Evolutionary conservation across 768 basidiomycete species (phyloP), one percentile per base, ranked within the genome.

Genomic region (Russula vinacea): DNA sequence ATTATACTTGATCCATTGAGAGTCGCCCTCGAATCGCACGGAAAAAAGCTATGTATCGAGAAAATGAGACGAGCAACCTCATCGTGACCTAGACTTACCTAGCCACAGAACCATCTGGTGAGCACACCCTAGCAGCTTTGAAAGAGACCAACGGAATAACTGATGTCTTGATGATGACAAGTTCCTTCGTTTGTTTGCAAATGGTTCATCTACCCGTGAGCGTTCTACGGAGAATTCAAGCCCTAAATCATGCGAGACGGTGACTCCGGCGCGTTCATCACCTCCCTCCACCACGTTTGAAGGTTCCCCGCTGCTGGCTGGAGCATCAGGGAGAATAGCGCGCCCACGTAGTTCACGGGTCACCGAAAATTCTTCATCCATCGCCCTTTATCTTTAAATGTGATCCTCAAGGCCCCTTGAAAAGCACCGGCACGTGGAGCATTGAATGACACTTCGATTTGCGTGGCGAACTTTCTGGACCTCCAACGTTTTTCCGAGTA

Each of bases 201-300:
- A 58, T 17, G 35, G 7, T 3, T 56, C 64, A 26, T 42, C 33
- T 22, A 17, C 3, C 39, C 14, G 39, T 22, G 52, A 4, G n/a
- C 56, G 40, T 60, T 58, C 51, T 45, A 55, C 37, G 26, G 22
- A 45, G 26, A 68, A 68, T 26, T 62, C 45, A 49, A 68, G 35
- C 5, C 67, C 67, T 4, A 7, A 50, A 42, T 56, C 56, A 35
- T 59, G 47, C 1, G 64, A 68, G 51, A 68, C 57, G 1, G 19
- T 58, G n/a, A 67, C 24, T 7, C 58, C 58, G 26, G 39, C 40
- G 39, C 32, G 52, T 44, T 60, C 54, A 32, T 33, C 8, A 29
- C 29, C 45, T 10, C 13, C 42, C n/a, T 35, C 11, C 11, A 17
- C 10, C 33, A 14, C 8, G 37, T 49, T 40, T 6, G 45, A 13